Evolutionary conservation across 257 asterid genomes (phyloP).

Genomic region (Fraxinus pennsylvanica): DNA sequence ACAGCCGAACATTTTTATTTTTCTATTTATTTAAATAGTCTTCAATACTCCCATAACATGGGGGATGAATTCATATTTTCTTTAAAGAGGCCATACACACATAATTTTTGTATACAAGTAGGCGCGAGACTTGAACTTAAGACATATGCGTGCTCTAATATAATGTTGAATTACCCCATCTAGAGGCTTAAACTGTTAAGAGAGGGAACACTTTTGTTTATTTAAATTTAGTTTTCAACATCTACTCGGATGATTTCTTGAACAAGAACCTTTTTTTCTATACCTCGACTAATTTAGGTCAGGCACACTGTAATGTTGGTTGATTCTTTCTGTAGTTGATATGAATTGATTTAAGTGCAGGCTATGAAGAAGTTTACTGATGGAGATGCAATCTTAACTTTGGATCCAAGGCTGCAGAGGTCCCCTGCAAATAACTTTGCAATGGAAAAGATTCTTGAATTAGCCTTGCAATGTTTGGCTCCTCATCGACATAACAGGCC

Average conservation of each 20-base stretch:
- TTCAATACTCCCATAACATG: not conserved
- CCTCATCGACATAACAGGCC: slow-evolving; percentile 74
- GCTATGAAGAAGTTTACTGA: slow-evolving; percentile 67
- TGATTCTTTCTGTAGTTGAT: not conserved
- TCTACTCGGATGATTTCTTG: no score
- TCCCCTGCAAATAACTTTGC: slow-evolving; percentile 60
- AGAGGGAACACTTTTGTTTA: not conserved
- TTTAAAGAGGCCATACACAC: no score
- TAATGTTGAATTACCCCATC: not conserved
- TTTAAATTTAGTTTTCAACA: not conserved
- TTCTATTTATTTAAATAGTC: no score
- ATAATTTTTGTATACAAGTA: no score
- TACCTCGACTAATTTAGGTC: not conserved
- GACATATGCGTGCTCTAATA: no score
- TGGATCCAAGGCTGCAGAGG: slow-evolving; percentile 80
- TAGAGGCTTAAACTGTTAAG: not conserved
- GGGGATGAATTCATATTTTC: no score
- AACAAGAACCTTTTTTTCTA: not conserved
- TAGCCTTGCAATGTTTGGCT: slow-evolving; percentile 77
- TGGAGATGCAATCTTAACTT: slow-evolving; percentile 72
- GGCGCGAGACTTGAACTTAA: no score
- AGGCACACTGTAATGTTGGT: not conserved
- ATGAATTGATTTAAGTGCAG: slow-evolving; percentile 38
- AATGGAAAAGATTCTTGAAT: slow-evolving; percentile 66
- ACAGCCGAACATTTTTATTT: no score